A percentile compares a stretch with the other conserved stretches of the same genome.
Evolutionary conservation across 345 rosid species (phyloP).

Genomic region (Aquilaria sinensis): DNA sequence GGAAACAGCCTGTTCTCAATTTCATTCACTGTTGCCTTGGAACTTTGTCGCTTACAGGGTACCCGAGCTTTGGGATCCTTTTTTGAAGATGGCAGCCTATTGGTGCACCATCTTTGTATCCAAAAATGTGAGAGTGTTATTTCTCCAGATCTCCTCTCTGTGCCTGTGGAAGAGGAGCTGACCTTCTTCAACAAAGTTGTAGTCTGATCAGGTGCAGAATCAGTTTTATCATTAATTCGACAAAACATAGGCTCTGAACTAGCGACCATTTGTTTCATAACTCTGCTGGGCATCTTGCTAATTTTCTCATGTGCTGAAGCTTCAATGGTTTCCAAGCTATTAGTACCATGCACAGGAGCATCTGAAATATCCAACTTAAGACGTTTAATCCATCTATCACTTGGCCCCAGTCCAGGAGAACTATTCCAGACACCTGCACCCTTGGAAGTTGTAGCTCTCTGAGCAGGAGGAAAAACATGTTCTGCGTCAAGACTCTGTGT

Average conservation of each 20-base stretch:
- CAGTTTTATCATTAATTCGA: slow-evolving; percentile 25
- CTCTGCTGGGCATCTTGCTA: slow-evolving; percentile 26
- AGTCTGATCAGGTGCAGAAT: slow-evolving; percentile 11
- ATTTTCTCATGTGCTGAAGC: slow-evolving; percentile 33
- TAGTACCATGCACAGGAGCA: slow-evolving; percentile 34
- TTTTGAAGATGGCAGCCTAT: slow-evolving; percentile 13
- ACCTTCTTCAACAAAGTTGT: slow-evolving; percentile 12
- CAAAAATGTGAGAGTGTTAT: slow-evolving; percentile 43
- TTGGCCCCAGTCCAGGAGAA: slow-evolving; percentile 30
- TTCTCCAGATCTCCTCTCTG: slow-evolving; percentile 25
- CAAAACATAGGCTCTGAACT: slow-evolving; percentile 24
- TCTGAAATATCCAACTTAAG: slow-evolving; percentile 40
- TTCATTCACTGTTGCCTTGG: slow-evolving; percentile 25
- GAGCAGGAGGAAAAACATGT: slow-evolving; percentile 32
- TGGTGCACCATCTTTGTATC: slow-evolving; percentile 74
- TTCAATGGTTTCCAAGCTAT: slow-evolving; percentile 35
- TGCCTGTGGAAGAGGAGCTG: slow-evolving; percentile 19
- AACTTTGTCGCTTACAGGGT: slow-evolving; percentile 31
- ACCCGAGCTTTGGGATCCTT: slow-evolving; percentile 21
- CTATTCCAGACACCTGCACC: slow-evolving; percentile 21
- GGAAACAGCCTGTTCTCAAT: slow-evolving; percentile 59
- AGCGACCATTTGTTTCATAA: slow-evolving; percentile 22
- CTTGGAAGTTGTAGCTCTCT: slow-evolving; percentile 31
- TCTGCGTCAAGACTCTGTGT: slow-evolving; percentile 70
- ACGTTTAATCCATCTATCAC: slow-evolving; percentile 80